Evolutionary conservation across 2,329 filamentous ascomycete species (phyloP).

Genomic region (Aciculosporium take): DNA sequence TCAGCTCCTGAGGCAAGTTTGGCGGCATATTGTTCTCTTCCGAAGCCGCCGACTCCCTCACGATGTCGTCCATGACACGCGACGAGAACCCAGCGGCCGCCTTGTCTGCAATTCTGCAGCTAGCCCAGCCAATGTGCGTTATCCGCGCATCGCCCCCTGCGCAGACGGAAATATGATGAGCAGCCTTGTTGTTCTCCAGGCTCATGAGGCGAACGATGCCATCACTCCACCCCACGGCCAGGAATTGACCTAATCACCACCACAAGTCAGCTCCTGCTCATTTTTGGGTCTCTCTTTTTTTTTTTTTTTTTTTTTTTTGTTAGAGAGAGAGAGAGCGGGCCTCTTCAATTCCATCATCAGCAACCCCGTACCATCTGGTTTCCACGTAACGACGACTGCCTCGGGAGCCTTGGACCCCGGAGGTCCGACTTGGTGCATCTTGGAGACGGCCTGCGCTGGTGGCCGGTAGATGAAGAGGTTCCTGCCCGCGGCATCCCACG

Average conservation of each 20-base stretch:
- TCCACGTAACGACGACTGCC: conserved; percentile 45
- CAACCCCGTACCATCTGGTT: conserved; percentile 43
- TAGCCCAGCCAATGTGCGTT: conserved; percentile 40
- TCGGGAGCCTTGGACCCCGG: conserved; percentile 26
- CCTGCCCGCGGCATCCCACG: conserved; percentile 50
- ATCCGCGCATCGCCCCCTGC: conserved; percentile 28
- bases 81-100: conserved; percentile 4
- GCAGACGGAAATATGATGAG: conserved; percentile 52
- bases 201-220: conserved; percentile 63
- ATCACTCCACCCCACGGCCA: conserved; percentile 76
- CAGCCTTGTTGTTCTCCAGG: conserved; percentile 66
- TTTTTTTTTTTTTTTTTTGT: background rate
- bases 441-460: conserved; percentile 53
- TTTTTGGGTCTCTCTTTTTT: background rate
- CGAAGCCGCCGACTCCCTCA: conserved; percentile 3
- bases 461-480: conserved; percentile 65
- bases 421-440: conserved; percentile 30
- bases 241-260: conserved; percentile 45
- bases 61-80: conserved; percentile 8
- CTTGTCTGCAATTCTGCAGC: conserved; percentile 25
- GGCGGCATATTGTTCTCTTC: conserved; percentile 12
- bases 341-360: too few species aligned
- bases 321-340: too few species aligned
- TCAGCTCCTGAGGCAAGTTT: conserved; percentile 58
- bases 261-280: background rate